These are phyloP conservation scores for Erodium chrysanthum DNA, from an alignment of 441 rosid species.

Conservation along the genomic window DNA sequence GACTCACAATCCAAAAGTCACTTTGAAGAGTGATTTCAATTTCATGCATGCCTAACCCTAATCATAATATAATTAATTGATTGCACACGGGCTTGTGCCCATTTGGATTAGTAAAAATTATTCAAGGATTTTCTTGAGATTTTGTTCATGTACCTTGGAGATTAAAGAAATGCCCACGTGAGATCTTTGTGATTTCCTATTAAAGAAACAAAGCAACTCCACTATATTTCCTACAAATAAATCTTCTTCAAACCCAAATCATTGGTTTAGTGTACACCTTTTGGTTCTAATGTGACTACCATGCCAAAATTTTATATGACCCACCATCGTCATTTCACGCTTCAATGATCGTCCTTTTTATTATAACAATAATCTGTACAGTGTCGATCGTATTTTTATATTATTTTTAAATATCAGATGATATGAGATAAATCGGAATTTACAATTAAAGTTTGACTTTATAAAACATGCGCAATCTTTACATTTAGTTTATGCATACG, in stretches of 20 bases:
- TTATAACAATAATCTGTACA: no score
- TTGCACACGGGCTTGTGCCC: no score
- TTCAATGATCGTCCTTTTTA: no score
- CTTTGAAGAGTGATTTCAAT: not conserved
- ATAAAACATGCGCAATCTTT: no score
- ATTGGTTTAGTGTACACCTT: not conserved
- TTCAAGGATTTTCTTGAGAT: not conserved
- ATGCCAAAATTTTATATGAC: not conserved
- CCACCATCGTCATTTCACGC: not conserved
- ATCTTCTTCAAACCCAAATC: not conserved
- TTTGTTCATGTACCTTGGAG: not conserved
- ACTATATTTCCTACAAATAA: not conserved
- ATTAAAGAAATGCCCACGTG: constrained; percentile 6
- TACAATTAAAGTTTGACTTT: no score
- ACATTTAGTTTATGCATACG: no score
- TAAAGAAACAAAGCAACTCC: not conserved
- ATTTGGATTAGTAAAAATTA: not conserved
- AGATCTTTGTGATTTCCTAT: not conserved
- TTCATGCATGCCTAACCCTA: not conserved
- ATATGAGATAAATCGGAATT: no score
- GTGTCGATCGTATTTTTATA: no score
- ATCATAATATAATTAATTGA: not conserved
- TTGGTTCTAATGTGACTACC: not conserved
- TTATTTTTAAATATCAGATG: no score
- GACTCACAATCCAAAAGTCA: not conserved